These are phyloP conservation scores for Dactylella cylindrospora DNA, from an alignment of 2,329 filamentous ascomycete genomes.

Conservation along the genomic window DNA sequence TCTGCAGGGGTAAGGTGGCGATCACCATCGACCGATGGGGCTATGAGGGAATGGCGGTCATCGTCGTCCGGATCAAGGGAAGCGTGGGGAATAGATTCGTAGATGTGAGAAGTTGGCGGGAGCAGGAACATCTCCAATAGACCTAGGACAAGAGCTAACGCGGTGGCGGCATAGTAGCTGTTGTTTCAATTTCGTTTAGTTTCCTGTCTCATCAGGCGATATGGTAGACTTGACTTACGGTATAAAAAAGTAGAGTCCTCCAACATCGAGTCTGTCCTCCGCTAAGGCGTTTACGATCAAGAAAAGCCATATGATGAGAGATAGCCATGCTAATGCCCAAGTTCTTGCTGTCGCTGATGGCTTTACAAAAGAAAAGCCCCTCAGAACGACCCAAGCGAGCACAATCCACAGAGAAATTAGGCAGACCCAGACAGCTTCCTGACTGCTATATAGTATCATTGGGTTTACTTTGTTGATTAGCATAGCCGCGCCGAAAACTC, in stretches of 20 bases:
- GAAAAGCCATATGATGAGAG: constrained; percentile 69
- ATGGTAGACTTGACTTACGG: constrained; percentile 18
- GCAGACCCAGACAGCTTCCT: constrained; percentile 86
- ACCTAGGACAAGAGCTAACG: constrained; percentile 66
- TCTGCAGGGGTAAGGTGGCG: constrained; percentile 44
- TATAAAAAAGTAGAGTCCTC: constrained; percentile 71
- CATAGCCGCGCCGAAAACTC: constrained; percentile 72
- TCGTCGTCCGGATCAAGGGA: constrained; percentile 52
- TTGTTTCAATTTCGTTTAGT: constrained; percentile 1
- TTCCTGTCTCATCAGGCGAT: constrained; percentile 54
- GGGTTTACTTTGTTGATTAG: constrained; percentile 82
- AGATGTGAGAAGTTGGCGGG: constrained; percentile 48
- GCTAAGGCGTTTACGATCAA: constrained; percentile 72
- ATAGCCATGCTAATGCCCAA: constrained; percentile 83
- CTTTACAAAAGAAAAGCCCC: constrained; percentile 73
- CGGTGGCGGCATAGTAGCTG: constrained; percentile 33
- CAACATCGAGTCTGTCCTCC: constrained; percentile 72
- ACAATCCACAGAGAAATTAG: constrained; percentile 79
- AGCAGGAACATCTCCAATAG: constrained; percentile 79
- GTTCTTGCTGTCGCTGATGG: constrained; percentile 83
- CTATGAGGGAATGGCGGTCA: constrained; percentile 52
- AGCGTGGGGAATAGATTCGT: constrained; percentile 51
- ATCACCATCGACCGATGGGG: constrained; percentile 53
- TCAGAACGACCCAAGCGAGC: constrained; percentile 77
- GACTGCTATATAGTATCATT: constrained; percentile 84